Conservation (phyloP, 345 rosid genomes). For the Dipteronia dyeriana region DNA sequence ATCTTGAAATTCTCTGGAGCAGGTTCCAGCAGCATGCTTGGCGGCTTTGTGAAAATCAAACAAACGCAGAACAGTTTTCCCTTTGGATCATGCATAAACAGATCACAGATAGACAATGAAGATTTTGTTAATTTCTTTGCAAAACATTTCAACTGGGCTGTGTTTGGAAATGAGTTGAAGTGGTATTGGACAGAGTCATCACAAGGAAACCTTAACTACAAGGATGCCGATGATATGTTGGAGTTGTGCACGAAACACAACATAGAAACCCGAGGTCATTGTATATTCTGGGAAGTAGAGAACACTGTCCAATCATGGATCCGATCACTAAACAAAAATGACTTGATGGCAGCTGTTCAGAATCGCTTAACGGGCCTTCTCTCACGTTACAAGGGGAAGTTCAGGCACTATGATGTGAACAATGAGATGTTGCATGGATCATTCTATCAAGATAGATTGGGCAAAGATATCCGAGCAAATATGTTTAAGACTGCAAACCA, state of each 20-base stretch:
- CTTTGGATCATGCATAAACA: conserved; percentile 78
- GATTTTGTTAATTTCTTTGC: conserved; percentile 79
- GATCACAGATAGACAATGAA: conserved; percentile 86
- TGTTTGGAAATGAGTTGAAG: conserved; percentile 90
- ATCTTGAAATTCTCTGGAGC: conserved; percentile 60
- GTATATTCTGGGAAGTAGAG: conserved; percentile 98
- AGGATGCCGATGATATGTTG: conserved; percentile 86
- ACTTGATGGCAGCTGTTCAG: conserved; percentile 62
- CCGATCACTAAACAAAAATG: conserved; percentile 51
- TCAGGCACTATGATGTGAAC: conserved; percentile 92
- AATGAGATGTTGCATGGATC: conserved; percentile 98
- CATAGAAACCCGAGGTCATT: conserved; percentile 76
- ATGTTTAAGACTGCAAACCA: conserved; percentile 77
- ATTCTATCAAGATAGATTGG: conserved; percentile 67
- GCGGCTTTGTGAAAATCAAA: conserved; percentile 55
- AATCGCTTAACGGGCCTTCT: conserved; percentile 74
- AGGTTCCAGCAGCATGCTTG: conserved; percentile 38
- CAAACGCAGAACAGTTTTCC: conserved; percentile 83
- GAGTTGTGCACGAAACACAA: conserved; percentile 62
- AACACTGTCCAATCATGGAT: conserved; percentile 79
- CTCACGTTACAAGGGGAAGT: conserved; percentile 76
- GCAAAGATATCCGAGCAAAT: conserved; percentile 55
- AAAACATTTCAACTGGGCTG: conserved; percentile 88
- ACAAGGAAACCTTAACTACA: conserved; percentile 72
- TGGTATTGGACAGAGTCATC: conserved; percentile 98